Conservation (phyloP, 164 flowering plant species). For the Dillenia suffruticosa region DNA sequence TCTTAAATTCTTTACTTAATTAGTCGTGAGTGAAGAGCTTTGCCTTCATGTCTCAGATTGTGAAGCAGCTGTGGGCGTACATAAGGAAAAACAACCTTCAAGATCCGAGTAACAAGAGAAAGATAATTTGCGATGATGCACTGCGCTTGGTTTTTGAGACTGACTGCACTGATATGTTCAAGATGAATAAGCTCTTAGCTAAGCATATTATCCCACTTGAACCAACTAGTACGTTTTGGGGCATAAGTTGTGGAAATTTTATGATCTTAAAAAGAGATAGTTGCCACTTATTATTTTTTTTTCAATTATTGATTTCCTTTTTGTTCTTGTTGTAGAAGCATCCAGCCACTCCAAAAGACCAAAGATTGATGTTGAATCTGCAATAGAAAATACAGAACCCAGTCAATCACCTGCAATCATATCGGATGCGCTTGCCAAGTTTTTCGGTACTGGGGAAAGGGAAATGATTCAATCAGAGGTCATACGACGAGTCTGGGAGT, state of each 20-base stretch:
- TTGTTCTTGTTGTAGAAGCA: constrained; percentile 48
- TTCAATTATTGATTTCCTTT: not conserved
- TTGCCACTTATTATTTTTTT: not conserved
- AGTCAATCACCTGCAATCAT: constrained; percentile 41
- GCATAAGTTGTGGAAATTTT: too few species aligned
- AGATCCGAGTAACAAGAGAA: constrained; percentile 61
- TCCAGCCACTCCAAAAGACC: constrained; percentile 44
- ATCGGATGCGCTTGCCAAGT: constrained; percentile 77
- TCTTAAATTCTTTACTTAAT: too few species aligned
- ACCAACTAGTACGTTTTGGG: constrained; percentile 56
- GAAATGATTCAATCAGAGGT: constrained; percentile 72
- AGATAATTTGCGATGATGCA: constrained; percentile 60
- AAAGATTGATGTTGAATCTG: constrained; percentile 46
- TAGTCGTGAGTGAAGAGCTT: too few species aligned
- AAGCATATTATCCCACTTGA: constrained; percentile 66
- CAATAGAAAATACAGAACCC: constrained; percentile 35
- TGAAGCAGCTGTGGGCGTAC: constrained; percentile 65
- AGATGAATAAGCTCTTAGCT: constrained; percentile 64
- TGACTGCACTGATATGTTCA: constrained; percentile 68
- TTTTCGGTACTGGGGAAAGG: constrained; percentile 67
- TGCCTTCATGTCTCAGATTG: constrained; percentile 37
- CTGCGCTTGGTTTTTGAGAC: constrained; percentile 54
- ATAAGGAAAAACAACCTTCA: constrained; percentile 60
- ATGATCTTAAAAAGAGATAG: too few species aligned
- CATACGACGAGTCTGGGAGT: constrained; percentile 60